Evolutionary conservation across 768 basidiomycete species (phyloP).

Genomic region (Tubosaeta sp.): DNA sequence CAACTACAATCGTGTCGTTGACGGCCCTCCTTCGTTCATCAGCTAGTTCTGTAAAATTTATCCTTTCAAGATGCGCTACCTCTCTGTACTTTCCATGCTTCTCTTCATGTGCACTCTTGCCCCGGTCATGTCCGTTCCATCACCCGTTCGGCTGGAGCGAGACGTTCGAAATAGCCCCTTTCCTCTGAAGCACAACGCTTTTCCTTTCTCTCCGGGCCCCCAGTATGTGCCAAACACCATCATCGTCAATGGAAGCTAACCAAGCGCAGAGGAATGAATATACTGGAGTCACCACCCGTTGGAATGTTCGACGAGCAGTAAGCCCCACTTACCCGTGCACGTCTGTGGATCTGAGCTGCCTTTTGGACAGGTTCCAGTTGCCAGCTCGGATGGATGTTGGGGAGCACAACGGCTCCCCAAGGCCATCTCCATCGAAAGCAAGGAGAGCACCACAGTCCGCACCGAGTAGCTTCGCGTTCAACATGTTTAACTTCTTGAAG

Average conservation of each 20-base stretch:
- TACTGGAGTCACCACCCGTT: background rate
- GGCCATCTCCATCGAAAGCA: background rate
- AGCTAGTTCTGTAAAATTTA: background rate
- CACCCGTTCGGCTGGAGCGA: background rate
- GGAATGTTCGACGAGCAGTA: background rate
- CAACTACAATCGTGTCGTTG: conserved; percentile 3
- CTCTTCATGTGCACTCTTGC: conserved; percentile 2
- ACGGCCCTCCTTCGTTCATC: conserved; percentile 9
- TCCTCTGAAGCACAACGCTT: background rate
- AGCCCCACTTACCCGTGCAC: background rate
- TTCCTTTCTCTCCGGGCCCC: background rate
- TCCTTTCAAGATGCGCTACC: conserved; percentile 9
- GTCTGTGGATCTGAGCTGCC: background rate
- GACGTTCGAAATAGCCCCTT: background rate
- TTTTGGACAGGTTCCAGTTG: background rate
- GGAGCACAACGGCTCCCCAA: background rate
- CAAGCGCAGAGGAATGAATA: background rate
- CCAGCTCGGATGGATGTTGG: background rate
- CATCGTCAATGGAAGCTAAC: background rate
- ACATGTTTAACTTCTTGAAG: background rate
- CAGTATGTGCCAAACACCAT: background rate
- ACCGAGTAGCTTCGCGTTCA: background rate
- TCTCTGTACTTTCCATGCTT: conserved; percentile 2
- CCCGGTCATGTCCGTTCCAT: conserved; percentile 11
- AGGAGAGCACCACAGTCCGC: background rate